Percentiles rank a stretch among this genome's conserved stretches.
phyloP scores from a whole-genome alignment of 257 asterid species.

The Ballota nigra region DNA sequence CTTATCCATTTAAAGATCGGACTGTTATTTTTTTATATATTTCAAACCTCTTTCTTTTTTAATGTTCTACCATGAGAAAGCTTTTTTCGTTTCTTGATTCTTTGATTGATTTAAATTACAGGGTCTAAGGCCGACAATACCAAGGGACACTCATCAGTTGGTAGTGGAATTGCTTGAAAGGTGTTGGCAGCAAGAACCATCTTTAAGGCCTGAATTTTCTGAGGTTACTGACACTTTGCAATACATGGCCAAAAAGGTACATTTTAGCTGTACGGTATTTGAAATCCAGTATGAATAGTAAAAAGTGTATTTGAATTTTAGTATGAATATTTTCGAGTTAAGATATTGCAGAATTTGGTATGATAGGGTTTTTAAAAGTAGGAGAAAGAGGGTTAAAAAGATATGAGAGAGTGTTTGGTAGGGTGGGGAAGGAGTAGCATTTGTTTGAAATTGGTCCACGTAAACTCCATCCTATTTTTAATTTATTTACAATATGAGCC shows the following conservation, averaged over 20 bases:
- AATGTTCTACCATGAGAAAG: not conserved
- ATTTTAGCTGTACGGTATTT: not conserved
- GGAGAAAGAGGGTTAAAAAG: not conserved
- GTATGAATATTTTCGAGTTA: not conserved
- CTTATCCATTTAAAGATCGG: not conserved
- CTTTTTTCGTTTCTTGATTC: not conserved
- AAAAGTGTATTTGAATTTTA: not conserved
- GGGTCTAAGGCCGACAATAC: slow-evolving; percentile 72
- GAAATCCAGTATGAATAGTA: not conserved
- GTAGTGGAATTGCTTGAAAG: slow-evolving; percentile 59
- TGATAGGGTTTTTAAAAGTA: not conserved
- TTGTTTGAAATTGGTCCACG: too few species aligned
- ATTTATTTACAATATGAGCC: too few species aligned
- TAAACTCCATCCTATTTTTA: too few species aligned
- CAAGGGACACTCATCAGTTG: slow-evolving; percentile 56
- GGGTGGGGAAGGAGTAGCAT: not conserved
- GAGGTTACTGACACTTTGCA: slow-evolving; percentile 61
- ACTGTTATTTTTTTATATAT: not conserved
- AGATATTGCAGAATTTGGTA: not conserved
- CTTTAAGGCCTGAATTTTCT: slow-evolving; percentile 72
- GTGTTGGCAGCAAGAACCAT: slow-evolving; percentile 84
- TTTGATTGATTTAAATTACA: slow-evolving; percentile 17
- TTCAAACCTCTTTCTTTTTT: not conserved
- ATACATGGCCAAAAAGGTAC: slow-evolving; percentile 51
- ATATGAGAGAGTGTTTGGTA: not conserved